Evolutionary conservation across 2,329 filamentous ascomycete species (phyloP), one percentile per base, ranked within the genome.

Genomic region (Stemphylium lycopersici): DNA sequence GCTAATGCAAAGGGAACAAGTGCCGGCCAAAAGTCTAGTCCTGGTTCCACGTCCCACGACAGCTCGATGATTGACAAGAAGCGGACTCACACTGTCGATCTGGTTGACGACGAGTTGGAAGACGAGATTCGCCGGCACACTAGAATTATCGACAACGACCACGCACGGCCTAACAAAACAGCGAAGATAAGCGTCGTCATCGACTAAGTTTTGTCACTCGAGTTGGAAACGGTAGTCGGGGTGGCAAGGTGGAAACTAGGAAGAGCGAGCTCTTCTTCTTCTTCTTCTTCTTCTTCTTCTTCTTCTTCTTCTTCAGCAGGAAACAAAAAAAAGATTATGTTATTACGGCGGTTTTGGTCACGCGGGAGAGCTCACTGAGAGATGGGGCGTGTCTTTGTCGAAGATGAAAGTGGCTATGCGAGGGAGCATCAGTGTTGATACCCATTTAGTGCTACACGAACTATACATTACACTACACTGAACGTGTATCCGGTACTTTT

Each of bases 161-260:
- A 13, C 2, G 12, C 24, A 3, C 26, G 20, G 1, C 10, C 10
- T 1, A 43, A 20, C 22, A 71, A 66, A 53, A 69, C 61, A 16
- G 12, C 50, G 4, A 62, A 52, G 11, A 63, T 67, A 10, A 49
- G 48, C 22, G 60, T 71, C 3, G 49, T 70, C 2, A 56, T 72
- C 4, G 58, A 65, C 24, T 63, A 44, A 58, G n/a, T 6, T 24
- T 3, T 7, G 6, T 6, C 15, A 22, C 2, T 7, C 16, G 12
- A 2, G 13, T 8, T 5, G 2, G 15, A 13, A 18, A 18, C 22
- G 24, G 22, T 22, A 18, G 2, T 26, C 15, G 3, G 2, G 6
- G 11, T 13, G 18, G 29, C 12, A 49, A 7, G 2, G 7, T 4
- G 26, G 26, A 7, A 15, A 13, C 20, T 1, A 6, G 40, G 29